phyloP scores from a whole-genome alignment of 345 rosid species.

The Jatropha curcas region DNA sequence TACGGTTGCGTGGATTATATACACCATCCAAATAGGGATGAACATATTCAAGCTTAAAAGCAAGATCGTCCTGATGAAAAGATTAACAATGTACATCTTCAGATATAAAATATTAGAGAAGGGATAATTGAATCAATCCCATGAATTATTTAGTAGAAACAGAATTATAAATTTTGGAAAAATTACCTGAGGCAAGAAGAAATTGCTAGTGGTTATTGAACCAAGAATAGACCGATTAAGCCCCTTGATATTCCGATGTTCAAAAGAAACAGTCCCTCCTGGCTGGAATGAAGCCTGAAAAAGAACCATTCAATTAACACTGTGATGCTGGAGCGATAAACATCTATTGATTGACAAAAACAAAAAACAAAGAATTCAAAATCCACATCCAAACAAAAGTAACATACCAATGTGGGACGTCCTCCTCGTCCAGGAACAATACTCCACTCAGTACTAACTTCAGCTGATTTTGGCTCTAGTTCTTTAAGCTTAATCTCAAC shows the following conservation, averaged over 20 bases:
- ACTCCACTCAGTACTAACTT: constrained; percentile 98
- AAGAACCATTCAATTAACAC: neutral
- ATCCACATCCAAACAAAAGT: neutral
- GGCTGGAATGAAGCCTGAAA: constrained; percentile 92
- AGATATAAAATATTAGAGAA: neutral
- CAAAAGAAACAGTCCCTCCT: constrained; percentile 97
- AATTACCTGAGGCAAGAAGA: constrained; percentile 85
- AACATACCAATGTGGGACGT: constrained; percentile 79
- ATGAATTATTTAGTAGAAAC: neutral
- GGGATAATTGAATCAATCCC: constrained; percentile 1
- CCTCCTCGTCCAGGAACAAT: constrained; percentile 99
- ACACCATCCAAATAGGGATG: constrained; percentile 97
- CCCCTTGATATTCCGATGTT: constrained; percentile 87
- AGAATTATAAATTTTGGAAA: constrained; percentile 1
- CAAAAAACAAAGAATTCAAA: neutral
- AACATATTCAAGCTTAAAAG: constrained; percentile 96
- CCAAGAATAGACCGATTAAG: constrained; percentile 93
- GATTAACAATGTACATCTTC: constrained; percentile 7
- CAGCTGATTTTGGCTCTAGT: constrained; percentile 96
- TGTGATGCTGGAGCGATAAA: neutral
- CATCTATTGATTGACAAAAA: neutral
- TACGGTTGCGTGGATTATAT: constrained; percentile 74
- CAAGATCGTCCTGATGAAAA: constrained; percentile 82
- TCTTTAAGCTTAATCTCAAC: constrained; percentile 98
- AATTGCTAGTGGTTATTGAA: constrained; percentile 94